Evolutionary conservation across 2,329 filamentous ascomycete genomes (phyloP).

Genomic region (Pseudocercospora eumusae): DNA sequence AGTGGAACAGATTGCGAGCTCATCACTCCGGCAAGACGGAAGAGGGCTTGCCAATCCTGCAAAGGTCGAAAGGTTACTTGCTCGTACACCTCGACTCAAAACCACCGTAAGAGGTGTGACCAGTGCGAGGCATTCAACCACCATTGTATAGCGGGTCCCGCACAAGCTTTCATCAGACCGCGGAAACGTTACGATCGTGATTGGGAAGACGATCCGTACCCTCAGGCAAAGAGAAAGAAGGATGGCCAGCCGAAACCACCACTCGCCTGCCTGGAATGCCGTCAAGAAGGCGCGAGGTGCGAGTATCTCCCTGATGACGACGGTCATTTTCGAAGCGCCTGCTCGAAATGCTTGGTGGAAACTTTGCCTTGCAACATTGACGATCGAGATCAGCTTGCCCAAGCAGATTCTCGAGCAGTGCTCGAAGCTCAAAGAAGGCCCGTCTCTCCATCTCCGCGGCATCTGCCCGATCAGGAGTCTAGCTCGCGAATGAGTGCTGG

Average conservation of each 20-base stretch:
- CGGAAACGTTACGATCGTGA: slow-evolving; percentile 31
- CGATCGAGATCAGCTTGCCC: not conserved
- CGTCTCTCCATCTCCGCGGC: not conserved
- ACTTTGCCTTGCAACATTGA: slow-evolving; percentile 12
- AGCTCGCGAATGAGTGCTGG: slow-evolving; percentile 10
- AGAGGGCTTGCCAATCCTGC: slow-evolving; percentile 42
- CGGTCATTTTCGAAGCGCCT: slow-evolving; percentile 14
- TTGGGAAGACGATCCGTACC: slow-evolving; percentile 19
- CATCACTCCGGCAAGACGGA: slow-evolving; percentile 37
- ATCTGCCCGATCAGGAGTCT: not conserved
- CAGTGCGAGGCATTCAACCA: slow-evolving; percentile 35
- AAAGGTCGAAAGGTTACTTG: slow-evolving; percentile 35
- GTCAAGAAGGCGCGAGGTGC: slow-evolving; percentile 1
- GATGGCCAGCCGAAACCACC: not conserved
- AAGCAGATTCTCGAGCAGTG: not conserved
- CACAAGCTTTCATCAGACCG: slow-evolving; percentile 27
- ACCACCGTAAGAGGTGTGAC: slow-evolving; percentile 39
- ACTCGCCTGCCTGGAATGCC: slow-evolving; percentile 16
- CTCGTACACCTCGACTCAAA: slow-evolving; percentile 38
- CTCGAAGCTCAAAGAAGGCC: not conserved
- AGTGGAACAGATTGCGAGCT: slow-evolving; percentile 42
- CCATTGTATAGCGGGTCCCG: slow-evolving; percentile 45
- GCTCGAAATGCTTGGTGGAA: slow-evolving; percentile 10
- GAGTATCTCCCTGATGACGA: slow-evolving; percentile 8
- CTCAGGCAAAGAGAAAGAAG: not conserved